Percentiles rank a stretch among this genome's conserved stretches.
phyloP scores from a whole-genome alignment of 2,329 filamentous ascomycete species.

The Fusarium sp. region DNA sequence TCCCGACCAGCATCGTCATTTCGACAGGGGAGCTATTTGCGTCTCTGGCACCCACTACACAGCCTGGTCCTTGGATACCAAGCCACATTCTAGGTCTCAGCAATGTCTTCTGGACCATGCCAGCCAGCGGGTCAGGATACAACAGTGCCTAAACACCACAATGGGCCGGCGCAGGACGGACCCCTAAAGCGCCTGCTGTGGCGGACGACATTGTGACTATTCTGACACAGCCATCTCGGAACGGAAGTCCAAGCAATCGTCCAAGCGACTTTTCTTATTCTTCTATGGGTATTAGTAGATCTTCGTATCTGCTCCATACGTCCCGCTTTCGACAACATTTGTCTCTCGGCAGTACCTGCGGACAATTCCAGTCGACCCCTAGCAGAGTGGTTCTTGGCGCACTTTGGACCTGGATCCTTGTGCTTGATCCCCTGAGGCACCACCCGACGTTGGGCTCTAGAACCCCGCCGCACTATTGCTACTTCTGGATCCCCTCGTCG shows the following conservation, averaged over 20 bases:
- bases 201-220: neutral
- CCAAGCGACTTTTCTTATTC: conserved; percentile 3
- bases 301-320: conserved; percentile 12
- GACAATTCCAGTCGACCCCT: neutral
- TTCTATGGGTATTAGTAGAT: conserved; percentile 5
- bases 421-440: conserved; percentile 30
- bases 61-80: conserved; percentile 20
- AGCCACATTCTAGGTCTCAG: conserved; percentile 34
- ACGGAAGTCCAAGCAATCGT: neutral
- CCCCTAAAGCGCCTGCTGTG: neutral
- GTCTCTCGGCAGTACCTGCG: conserved; percentile 3
- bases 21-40: conserved; percentile 27
- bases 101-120: neutral
- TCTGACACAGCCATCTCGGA: conserved; percentile 6
- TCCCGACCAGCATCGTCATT: conserved; percentile 15
- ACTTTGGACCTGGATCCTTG: conserved; percentile 26
- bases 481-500: conserved; percentile 27
- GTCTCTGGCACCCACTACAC: conserved; percentile 23
- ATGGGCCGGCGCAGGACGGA: neutral
- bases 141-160: conserved; percentile 22
- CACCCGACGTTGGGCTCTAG: conserved; percentile 22
- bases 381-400: conserved; percentile 14
- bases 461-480: conserved; percentile 26
- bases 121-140: conserved; percentile 14
- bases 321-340: conserved; percentile 4